phyloP scores from a whole-genome alignment of 202 grass and related monocot genomes.

The Carex sylvatica region DNA sequence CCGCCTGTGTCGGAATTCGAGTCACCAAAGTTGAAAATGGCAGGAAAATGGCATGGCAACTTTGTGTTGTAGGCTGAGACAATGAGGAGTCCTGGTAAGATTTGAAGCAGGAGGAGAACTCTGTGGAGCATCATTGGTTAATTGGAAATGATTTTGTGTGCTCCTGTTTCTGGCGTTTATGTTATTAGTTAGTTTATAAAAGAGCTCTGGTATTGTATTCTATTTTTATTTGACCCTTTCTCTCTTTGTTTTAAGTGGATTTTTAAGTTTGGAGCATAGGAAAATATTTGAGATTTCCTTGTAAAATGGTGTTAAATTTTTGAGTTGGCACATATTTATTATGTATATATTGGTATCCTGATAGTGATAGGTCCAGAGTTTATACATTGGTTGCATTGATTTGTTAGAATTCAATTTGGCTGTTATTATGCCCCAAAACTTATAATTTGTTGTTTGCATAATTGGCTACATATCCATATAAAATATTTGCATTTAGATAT shows the following conservation, averaged over 20 bases:
- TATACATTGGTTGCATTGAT: too few relatives aligned
- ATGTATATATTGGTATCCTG: too few relatives aligned
- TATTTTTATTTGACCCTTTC: neutral
- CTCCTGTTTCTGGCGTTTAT: neutral
- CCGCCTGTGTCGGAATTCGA: constrained; percentile 49
- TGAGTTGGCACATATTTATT: too few relatives aligned
- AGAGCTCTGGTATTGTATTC: neutral
- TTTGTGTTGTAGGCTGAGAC: neutral
- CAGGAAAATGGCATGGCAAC: constrained; percentile 34
- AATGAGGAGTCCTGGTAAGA: neutral
- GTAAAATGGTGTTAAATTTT: neutral
- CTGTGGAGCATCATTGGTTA: constrained; percentile 9
- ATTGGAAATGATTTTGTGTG: neutral
- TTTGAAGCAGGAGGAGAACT: constrained; percentile 4
- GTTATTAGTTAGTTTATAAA: neutral
- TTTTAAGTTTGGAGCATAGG: constrained; percentile 16
- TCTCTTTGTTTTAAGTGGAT: neutral
- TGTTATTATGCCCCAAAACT: too few relatives aligned
- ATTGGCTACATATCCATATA: too few relatives aligned
- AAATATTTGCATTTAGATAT: too few relatives aligned
- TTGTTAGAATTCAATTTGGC: too few relatives aligned
- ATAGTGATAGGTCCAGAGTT: too few relatives aligned
- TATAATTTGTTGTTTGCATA: too few relatives aligned
- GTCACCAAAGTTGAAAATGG: constrained; percentile 52
- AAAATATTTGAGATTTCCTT: neutral